Conservation (phyloP, 441 rosid species). For the Flueggea neowawraea region DNA sequence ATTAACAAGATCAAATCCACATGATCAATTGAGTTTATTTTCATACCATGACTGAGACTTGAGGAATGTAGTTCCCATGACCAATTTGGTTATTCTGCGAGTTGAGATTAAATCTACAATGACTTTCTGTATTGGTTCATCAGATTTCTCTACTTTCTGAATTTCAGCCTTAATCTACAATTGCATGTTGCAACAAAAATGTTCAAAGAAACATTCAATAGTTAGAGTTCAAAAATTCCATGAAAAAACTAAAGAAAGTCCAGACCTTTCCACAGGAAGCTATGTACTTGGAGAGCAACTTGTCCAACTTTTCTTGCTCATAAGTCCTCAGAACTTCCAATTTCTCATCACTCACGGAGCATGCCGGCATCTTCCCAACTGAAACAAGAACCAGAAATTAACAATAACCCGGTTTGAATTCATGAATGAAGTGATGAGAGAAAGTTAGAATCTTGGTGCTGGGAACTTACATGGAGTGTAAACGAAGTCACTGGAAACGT, state of each 20-base stretch:
- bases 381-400: constrained; percentile 5
- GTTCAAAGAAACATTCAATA: background rate
- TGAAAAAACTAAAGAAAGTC: background rate
- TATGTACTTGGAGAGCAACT: constrained; percentile 49
- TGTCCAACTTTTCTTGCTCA: constrained; percentile 55
- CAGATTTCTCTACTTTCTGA: constrained; percentile 54
- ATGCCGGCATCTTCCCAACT: constrained; percentile 89
- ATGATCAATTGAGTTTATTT: background rate
- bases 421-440: no score
- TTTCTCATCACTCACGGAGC: constrained; percentile 61
- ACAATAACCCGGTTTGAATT: background rate
- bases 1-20: no score
- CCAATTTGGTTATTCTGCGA: constrained; percentile 58
- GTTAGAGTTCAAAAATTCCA: background rate
- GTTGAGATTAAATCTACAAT: constrained; percentile 56
- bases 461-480: constrained; percentile 63
- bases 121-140: constrained; percentile 48
- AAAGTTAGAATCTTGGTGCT: background rate
- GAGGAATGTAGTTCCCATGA: constrained; percentile 72
- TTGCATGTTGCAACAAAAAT: constrained; percentile 2
- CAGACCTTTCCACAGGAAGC: constrained; percentile 64
- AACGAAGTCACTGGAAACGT: constrained; percentile 61
- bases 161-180: constrained; percentile 58
- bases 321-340: constrained; percentile 47
- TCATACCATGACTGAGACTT: constrained; percentile 61